A percentile compares a stretch with the other conserved stretches of the same genome.
These are phyloP conservation scores for Cynara cardunculus DNA, from an alignment of 129 eudicot genomes.

Conservation along the genomic window DNA sequence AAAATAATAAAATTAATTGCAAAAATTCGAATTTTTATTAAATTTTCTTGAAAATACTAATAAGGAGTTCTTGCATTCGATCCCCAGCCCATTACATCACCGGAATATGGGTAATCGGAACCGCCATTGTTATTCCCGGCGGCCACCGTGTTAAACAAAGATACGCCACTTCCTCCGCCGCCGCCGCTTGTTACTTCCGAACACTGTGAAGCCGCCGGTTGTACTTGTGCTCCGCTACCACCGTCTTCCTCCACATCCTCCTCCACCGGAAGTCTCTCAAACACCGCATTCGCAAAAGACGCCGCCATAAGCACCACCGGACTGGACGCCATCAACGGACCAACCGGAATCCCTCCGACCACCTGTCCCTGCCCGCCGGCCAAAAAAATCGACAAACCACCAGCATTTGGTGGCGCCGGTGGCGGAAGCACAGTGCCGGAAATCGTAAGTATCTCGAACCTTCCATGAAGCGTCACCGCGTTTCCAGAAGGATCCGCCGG, in stretches of 20 bases:
- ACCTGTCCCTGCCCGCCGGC: conserved; percentile 67
- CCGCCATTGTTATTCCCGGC: neutral
- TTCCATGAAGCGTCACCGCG: conserved; percentile 53
- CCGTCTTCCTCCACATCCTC: conserved; percentile 32
- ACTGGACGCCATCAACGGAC: conserved; percentile 47
- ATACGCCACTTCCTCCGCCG: conserved; percentile 8
- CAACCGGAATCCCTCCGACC: conserved; percentile 59
- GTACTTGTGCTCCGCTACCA: conserved; percentile 31
- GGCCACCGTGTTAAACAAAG: conserved; percentile 18
- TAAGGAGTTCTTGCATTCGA: conserved; percentile 27
- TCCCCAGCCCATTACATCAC: conserved; percentile 53
- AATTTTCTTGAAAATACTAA: neutral
- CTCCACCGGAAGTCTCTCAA: conserved; percentile 55
- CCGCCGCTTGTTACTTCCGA: conserved; percentile 54
- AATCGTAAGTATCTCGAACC: conserved; percentile 53
- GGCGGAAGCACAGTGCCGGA: conserved; percentile 71
- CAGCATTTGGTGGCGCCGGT: conserved; percentile 65
- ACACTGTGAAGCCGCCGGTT: conserved; percentile 53
- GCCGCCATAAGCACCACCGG: conserved; percentile 63
- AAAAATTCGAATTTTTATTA: neutral
- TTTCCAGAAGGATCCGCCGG: conserved; percentile 41
- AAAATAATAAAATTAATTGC: neutral
- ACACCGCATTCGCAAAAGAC: conserved; percentile 78
- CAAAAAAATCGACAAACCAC: conserved; percentile 54
- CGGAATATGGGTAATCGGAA: conserved; percentile 33